Conservation (phyloP, 2,329 filamentous ascomycete genomes). For the Triangularia verruculosa region DNA sequence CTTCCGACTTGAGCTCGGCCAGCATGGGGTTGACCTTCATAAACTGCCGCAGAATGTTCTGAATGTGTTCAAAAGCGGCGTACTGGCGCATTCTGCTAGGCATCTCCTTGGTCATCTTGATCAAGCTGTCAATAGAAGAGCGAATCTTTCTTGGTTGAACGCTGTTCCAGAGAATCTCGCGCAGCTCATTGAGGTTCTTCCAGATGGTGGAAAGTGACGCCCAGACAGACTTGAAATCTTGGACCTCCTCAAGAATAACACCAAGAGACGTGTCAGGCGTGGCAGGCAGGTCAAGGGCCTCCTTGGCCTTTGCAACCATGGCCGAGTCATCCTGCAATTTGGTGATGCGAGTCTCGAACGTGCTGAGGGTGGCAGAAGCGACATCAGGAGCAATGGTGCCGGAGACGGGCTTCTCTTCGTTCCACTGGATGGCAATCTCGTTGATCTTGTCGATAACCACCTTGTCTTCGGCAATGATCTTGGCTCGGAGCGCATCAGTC, state of each 20-base stretch:
- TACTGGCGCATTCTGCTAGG: constrained; percentile 98
- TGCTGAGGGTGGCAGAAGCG: constrained; percentile 75
- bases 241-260: constrained; percentile 90
- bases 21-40: constrained; percentile 89
- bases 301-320: constrained; percentile 95
- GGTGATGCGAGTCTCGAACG: constrained; percentile 82
- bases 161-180: constrained; percentile 90
- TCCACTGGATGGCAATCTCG: constrained; percentile 84
- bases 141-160: constrained; percentile 93
- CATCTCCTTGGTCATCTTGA: constrained; percentile 99
- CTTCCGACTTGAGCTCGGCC: constrained; percentile 90
- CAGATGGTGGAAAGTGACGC: constrained; percentile 92
- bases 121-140: constrained; percentile 80
- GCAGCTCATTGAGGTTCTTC: constrained; percentile 90
- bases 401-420: constrained; percentile 94
- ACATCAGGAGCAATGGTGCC: constrained; percentile 88
- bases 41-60: constrained; percentile 81
- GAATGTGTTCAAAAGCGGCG: constrained; percentile 98
- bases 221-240: constrained; percentile 99
- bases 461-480: constrained; percentile 91
- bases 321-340: constrained; percentile 82
- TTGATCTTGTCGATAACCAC: constrained; percentile 84
- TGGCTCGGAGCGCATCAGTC: constrained; percentile 88
- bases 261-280: constrained; percentile 76
- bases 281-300: constrained; percentile 85